phyloP scores from a whole-genome alignment of 2,329 filamentous ascomycete species.

The Beauveria sp. region DNA sequence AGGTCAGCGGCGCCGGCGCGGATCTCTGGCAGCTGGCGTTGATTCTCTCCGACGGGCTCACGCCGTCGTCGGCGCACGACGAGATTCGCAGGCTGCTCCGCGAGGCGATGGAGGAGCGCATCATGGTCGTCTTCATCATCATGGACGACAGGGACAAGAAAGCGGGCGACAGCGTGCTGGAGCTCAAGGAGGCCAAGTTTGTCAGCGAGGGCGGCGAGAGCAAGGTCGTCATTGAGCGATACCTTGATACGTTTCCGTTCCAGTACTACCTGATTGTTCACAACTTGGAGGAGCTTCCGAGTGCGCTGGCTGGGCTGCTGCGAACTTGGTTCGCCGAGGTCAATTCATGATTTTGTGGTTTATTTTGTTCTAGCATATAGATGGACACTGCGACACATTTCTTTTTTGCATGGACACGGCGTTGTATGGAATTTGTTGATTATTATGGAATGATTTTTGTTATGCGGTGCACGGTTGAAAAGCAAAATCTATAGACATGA shows the following conservation, averaged over 20 bases:
- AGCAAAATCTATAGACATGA: not conserved
- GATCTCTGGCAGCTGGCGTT: conserved; percentile 95
- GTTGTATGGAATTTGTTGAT: not conserved
- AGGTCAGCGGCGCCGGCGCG: conserved; percentile 39
- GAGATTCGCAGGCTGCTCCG: conserved; percentile 74
- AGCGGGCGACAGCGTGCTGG: conserved; percentile 64
- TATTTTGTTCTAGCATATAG: not conserved
- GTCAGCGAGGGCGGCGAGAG: conserved; percentile 57
- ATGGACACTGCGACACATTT: not conserved
- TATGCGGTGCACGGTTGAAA: not conserved
- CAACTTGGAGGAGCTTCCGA: conserved; percentile 83
- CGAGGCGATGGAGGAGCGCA: conserved; percentile 82
- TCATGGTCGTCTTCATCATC: conserved; percentile 98
- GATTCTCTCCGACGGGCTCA: conserved; percentile 89
- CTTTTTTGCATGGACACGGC: conserved; percentile 7
- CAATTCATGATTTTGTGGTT: conserved; percentile 28
- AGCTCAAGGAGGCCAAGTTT: conserved; percentile 82
- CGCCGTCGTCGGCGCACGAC: conserved; percentile 73
- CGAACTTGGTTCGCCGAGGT: conserved; percentile 91
- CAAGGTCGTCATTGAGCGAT: conserved; percentile 75
- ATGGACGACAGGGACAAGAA: conserved; percentile 59
- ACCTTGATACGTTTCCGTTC: conserved; percentile 94
- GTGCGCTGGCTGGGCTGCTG: conserved; percentile 77
- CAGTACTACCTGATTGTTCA: conserved; percentile 94
- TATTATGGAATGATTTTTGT: not conserved